Evolutionary conservation across 2,329 filamentous ascomycete genomes (phyloP), one percentile per base, ranked within the genome.

Genomic region (Mariannaea sp.): DNA sequence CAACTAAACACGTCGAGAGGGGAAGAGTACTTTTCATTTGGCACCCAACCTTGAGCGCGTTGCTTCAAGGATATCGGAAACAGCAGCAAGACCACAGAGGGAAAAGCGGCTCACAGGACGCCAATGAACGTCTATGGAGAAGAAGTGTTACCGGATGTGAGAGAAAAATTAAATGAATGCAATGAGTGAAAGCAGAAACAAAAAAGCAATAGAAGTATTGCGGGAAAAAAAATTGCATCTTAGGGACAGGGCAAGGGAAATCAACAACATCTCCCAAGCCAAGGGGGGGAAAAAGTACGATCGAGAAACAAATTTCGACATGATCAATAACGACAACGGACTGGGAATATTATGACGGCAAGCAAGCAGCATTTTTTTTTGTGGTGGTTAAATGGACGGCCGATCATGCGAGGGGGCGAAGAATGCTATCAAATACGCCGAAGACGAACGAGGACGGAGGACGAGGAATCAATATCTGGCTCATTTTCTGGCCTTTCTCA

Each of bases 21-120:
- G 7, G 61, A 60, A 58, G 55, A n/a, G 58, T 38, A 47, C 12
- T 36, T 22, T 39, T 51, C 17, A 27, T 50, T 33, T 36, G 38
- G 12, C 9, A 45, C n/a, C 19, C 33, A 48, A 13, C 14, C 33
- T 16, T 30, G 32, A 38, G 43, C 43, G 22, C 14, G n/a, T 24
- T 9, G 24, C 32, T 20, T 38, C 29, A 24, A 47, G 22, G 32
- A 24, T 13, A 40, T 17, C 19, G 29, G 35, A 7, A 27, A 29
- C 32, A 35, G 32, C 16, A 53, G 5, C 14, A 46, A 9, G 29
- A 27, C 14, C 24, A n/a, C 29, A 22, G 17, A 30, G 30, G 12
- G 30, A 36, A 43, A 35, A 55, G 51, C 53, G 59, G 59, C 58
- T 64, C 54, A 55, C 49, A 59, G 56, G 49, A 56, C 53, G 43